Evolutionary conservation across 129 eudicot genomes (phyloP), one percentile per base, ranked within the genome.

Genomic region (Flaveria brownii): DNA sequence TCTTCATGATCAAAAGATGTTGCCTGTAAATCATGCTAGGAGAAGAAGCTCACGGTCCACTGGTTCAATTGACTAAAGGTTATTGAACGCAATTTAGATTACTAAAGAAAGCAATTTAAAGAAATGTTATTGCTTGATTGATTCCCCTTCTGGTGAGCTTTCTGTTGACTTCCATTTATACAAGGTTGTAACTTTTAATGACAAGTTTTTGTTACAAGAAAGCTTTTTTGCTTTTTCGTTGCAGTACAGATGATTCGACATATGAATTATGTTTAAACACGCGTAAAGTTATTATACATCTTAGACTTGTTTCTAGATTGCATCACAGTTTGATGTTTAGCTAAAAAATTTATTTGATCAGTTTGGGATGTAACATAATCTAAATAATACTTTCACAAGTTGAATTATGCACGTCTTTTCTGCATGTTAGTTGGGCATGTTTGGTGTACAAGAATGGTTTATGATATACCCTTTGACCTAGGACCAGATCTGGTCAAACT

Each of bases 21-120:
- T 84, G 78, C 96, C 98, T 56, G 75, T 54, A 56, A 80, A 76
- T 57, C 87, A 70, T 6, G 73, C 57, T 49, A 69, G 80, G 76
- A 73, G 78, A 78, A 86, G 74, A 76, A 79, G 78, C 43, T 71
- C 83, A 18, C 76, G 62, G n/a, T 70, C 86, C 42, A 72, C 57
- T 15, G 51, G 50, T 77, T 74, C 83, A 17, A 77, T 47, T 25
- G 63, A 68, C 11, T 77, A 67, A 66, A 85, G 78, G 70, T 73
- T 25, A 9, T 59, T 46, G 28, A 52, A 57, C 33, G 49, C 67
- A 49, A 11, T n/a, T 15, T 60, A 30, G 60, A 72, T 51, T 61
- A 16, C 60, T 83, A 17, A 20, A 28, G 59, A 20, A 80, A n/a
- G 68, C 55, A 43, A 73, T 55, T 36, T 20, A 6, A 68, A 77